Evolutionary conservation across 768 basidiomycete genomes (phyloP), one percentile per base, ranked within the genome.

Genomic region (Suillus spraguei): DNA sequence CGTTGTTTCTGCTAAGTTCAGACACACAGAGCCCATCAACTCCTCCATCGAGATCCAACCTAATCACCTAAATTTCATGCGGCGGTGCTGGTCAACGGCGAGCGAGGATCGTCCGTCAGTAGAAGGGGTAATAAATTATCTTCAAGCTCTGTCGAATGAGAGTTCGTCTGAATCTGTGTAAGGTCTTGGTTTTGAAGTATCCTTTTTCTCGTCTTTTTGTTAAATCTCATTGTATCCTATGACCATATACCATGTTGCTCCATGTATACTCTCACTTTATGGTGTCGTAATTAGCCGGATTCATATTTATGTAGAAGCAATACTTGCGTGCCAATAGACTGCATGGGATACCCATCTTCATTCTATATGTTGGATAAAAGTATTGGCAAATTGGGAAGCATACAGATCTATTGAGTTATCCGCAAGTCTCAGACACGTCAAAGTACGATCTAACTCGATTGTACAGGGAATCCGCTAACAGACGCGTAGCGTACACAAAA

Each of bases 51-150:
- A 58, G 41, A 4, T 63, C 61, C 1, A 16, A n/a, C 3, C 52
- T 67, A 7, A 53, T 46, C 55, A 65, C 38, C 67, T 69, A 64
- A 60, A 54, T 17, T 74, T 74, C 38, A 68, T 72, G 59, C 64
- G 68, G 44, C 44, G 35, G 56, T 72, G 71, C 35, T 74, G 71
- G 72, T 69, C 68, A 17, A 74, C 75, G 50, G 71, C 69, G 20
- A 53, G 42, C 22, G n/a, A 41, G 13, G 5, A 11, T 16, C 49
- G 49, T 28, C 49, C 49, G 16, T 50, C 49, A 32, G 49, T 50
- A 32, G 49, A 50, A 50, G 28, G 32, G 28, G 49, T 50, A 28
- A 50, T 50, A 17, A 10, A 17, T 2, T 32, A 50, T 5, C 49
- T 50, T 10, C 16, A 50, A 50, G 49, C 28, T 17, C 14, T 50